Evolutionary conservation across 139 green algal genomes (phyloP).

Genomic region (Chlamydomonas applanata): DNA sequence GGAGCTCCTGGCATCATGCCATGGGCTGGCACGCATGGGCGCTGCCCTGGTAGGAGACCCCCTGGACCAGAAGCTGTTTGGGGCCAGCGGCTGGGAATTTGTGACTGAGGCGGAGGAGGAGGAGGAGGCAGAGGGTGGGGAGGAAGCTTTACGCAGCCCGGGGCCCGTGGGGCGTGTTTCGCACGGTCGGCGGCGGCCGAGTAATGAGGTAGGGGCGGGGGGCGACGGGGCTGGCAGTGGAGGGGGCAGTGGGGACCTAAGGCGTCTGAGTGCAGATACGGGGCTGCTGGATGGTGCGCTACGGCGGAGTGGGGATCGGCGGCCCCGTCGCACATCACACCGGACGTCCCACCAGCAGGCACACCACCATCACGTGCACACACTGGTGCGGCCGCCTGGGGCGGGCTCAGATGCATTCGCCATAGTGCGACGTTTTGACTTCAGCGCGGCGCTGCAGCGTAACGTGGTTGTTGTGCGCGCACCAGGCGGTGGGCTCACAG

Average conservation of each 20-base stretch:
- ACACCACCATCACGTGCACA: constrained; percentile 44
- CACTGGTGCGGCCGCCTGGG: constrained; percentile 42
- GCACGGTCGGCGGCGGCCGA: too few relatives aligned
- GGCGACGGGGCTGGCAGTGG: too few relatives aligned
- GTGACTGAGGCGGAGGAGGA: constrained; percentile 32
- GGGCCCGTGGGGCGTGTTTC: too few relatives aligned
- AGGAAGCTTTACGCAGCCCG: neutral
- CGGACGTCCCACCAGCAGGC: too few relatives aligned
- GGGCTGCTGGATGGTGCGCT: too few relatives aligned
- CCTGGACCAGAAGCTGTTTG: constrained; percentile 67
- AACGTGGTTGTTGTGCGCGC: constrained; percentile 61
- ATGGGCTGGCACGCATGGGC: constrained; percentile 59
- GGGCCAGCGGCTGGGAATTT: constrained; percentile 56
- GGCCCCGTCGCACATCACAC: neutral
- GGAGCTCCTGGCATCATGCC: constrained; percentile 65
- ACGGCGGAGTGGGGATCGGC: constrained; percentile 3
- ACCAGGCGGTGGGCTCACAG: constrained; percentile 24
- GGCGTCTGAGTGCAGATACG: too few relatives aligned
- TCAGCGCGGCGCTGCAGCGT: constrained; percentile 55
- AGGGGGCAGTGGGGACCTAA: too few relatives aligned
- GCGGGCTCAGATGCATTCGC: constrained; percentile 13
- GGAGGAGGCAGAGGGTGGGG: constrained; percentile 21
- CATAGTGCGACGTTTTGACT: constrained; percentile 64
- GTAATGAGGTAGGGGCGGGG: too few relatives aligned
- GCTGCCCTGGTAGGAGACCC: constrained; percentile 62